Conservation (phyloP, 805 yeast species). For the Debaryomyces maramus region DNA sequence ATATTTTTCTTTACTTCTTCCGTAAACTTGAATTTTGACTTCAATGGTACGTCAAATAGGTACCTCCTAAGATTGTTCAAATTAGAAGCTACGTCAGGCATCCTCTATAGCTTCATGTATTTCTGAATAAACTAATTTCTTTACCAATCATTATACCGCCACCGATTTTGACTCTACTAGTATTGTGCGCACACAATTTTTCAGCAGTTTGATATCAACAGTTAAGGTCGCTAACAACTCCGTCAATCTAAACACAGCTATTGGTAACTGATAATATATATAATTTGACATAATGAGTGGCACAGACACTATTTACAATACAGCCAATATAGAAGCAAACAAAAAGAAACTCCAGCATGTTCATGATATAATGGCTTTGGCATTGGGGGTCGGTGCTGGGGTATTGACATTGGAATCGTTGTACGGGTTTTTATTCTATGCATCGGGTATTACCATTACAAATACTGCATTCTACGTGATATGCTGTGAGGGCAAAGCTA, state of each 20-base stretch:
- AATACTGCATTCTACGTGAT: constrained; percentile 28
- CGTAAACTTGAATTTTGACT: constrained; percentile 26
- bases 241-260: neutral
- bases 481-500: constrained; percentile 33
- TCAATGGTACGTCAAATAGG: constrained; percentile 33
- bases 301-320: constrained; percentile 19
- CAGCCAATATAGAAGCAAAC: constrained; percentile 31
- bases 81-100: constrained; percentile 1
- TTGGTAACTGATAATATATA: neutral
- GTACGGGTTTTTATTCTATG: constrained; percentile 36
- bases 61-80: constrained; percentile 6
- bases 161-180: no score
- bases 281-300: constrained; percentile 5
- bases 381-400: constrained; percentile 42
- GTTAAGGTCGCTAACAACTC: neutral
- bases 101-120: neutral
- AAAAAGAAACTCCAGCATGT: constrained; percentile 27
- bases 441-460: constrained; percentile 31
- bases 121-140: no score
- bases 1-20: constrained; percentile 25
- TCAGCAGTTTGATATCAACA: neutral
- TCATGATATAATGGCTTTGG: constrained; percentile 39
- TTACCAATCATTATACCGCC: no score
- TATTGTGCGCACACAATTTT: neutral
- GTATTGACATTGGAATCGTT: constrained; percentile 37